Evolutionary conservation across 306 rosid genomes (phyloP).

Genomic region (Luffa acutangula): DNA sequence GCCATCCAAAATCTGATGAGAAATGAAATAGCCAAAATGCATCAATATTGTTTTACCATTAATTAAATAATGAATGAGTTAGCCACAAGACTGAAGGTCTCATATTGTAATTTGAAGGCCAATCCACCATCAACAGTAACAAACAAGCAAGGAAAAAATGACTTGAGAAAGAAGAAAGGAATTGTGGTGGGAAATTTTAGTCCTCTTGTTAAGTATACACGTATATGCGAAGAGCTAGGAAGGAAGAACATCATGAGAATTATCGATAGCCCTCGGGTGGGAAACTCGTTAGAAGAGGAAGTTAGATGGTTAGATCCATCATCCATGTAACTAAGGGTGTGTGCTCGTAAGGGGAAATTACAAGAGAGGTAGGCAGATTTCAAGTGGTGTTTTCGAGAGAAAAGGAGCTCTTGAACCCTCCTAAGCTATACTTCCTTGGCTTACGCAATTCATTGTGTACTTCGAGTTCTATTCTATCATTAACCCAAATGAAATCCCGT

Average conservation of each 20-base stretch:
- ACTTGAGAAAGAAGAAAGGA: background rate
- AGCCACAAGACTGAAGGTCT: background rate
- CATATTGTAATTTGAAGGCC: background rate
- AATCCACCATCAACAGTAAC: too few relatives aligned
- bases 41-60: background rate
- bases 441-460: background rate
- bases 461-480: background rate
- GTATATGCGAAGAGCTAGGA: background rate
- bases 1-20: slow-evolving; percentile 5
- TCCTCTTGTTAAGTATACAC: background rate
- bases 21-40: background rate
- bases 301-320: background rate
- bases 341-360: background rate
- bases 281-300: background rate
- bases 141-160: background rate
- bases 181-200: background rate
- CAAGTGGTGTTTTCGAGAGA: background rate
- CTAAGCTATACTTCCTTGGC: background rate
- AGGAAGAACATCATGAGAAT: background rate
- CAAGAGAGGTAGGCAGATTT: background rate
- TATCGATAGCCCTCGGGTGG: background rate
- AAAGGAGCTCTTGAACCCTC: background rate
- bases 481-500: background rate
- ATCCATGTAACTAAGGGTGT: background rate
- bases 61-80: background rate